Evolutionary conservation across 306 rosid species (phyloP).

Genomic region (Dryas octopetala): DNA sequence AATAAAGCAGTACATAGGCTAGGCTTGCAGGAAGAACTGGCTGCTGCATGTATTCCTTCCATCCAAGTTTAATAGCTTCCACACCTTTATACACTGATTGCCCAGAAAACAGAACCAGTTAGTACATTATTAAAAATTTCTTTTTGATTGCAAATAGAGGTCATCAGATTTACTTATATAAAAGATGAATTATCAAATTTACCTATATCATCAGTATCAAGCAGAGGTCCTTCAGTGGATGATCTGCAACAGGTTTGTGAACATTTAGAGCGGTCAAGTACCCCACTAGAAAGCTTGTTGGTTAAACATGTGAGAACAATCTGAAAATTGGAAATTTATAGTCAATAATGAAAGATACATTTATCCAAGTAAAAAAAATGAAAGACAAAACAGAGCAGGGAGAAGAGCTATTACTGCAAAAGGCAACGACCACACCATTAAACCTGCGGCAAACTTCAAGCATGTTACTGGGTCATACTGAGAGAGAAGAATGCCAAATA

Average conservation of each 20-base stretch:
- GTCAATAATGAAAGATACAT: constrained; percentile 13
- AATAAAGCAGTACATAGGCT: constrained; percentile 82
- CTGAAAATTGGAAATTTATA: constrained; percentile 37
- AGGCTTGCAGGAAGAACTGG: constrained; percentile 98
- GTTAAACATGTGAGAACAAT: constrained; percentile 66
- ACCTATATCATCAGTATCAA: constrained; percentile 54
- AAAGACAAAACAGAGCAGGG: constrained; percentile 27
- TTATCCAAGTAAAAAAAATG: background rate
- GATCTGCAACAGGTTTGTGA: constrained; percentile 59
- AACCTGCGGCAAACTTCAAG: constrained; percentile 71
- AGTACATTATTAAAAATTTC: constrained; percentile 8
- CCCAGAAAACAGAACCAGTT: constrained; percentile 32
- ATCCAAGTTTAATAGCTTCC: constrained; percentile 83
- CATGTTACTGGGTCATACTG: constrained; percentile 82
- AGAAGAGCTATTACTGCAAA: constrained; percentile 55
- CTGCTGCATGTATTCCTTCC: constrained; percentile 88
- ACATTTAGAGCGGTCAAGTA: constrained; percentile 84
- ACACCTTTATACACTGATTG: constrained; percentile 67
- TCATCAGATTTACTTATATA: constrained; percentile 5
- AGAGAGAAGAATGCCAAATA: constrained; percentile 83
- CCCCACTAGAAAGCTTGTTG: constrained; percentile 90
- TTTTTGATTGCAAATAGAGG: background rate
- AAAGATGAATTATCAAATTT: constrained; percentile 11
- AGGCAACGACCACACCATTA: constrained; percentile 80
- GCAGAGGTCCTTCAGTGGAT: constrained; percentile 41